Evolutionary conservation across 75 land plant genomes (phyloP).

Genomic region (Gnetum montanum): DNA sequence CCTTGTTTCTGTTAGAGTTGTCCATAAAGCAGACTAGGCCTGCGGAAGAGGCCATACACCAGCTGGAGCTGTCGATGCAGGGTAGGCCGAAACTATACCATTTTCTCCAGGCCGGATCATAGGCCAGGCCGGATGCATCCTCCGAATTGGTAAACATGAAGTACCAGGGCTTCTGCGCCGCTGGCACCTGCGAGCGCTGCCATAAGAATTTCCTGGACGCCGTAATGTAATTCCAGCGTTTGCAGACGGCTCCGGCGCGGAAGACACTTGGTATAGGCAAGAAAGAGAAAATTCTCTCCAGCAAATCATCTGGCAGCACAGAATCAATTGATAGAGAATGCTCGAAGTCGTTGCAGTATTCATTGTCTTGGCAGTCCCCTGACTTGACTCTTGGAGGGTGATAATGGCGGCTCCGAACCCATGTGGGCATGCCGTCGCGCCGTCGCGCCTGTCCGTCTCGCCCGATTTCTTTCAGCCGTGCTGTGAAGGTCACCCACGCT

Average conservation of each 20-base stretch:
- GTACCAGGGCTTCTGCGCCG: constrained; percentile 69
- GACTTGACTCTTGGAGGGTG: not conserved
- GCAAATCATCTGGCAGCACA: constrained; percentile 59
- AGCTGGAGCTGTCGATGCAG: constrained; percentile 34
- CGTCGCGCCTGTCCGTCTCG: not conserved
- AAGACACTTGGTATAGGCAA: constrained; percentile 65
- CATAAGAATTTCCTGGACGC: constrained; percentile 43
- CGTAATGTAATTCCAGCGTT: constrained; percentile 52
- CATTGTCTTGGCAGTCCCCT: constrained; percentile 15
- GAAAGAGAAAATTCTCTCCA: constrained; percentile 63
- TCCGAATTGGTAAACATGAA: constrained; percentile 62
- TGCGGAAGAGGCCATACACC: constrained; percentile 57
- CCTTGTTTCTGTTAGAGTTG: constrained; percentile 27
- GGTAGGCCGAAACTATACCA: constrained; percentile 72
- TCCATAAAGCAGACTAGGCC: constrained; percentile 81
- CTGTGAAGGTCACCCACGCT: constrained; percentile 1
- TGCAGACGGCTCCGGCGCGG: constrained; percentile 75
- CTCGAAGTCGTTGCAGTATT: constrained; percentile 8
- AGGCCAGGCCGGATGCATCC: constrained; percentile 45
- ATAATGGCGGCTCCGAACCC: no score
- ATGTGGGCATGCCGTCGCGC: no score
- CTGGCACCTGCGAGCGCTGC: constrained; percentile 19
- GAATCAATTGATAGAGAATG: constrained; percentile 19
- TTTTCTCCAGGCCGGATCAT: constrained; percentile 54
- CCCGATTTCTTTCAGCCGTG: constrained; percentile 5